Evolutionary conservation across 768 basidiomycete genomes (phyloP), one percentile per base, ranked within the genome.

Genomic region (Rhodosporidiobolus odoratus): DNA sequence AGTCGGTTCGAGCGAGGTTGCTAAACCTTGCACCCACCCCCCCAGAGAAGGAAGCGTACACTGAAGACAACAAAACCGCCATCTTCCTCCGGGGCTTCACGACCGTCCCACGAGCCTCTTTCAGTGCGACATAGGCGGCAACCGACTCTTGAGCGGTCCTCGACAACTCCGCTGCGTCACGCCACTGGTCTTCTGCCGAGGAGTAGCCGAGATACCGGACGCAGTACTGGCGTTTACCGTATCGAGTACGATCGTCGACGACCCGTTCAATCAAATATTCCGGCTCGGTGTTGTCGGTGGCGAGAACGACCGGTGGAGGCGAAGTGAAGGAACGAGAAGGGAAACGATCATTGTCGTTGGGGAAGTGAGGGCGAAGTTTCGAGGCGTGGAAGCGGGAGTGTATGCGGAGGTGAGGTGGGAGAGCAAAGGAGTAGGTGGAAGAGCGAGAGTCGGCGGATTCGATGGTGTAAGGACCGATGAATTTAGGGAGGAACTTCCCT

Each of bases 191-290:
- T 13, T 40, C 52, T 17, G 50, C 50, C 35, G 43, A 35, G 37
- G 62, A 53, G 27, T 63, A 63, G 8, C 62, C 62, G 7, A 40
- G 16, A 40, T 63, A 63, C 19, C 62, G 62, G 5, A 63, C 62
- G 38, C 43, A 40, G 52, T 40, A 63, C 35, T 8, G 5, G 9
- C 38, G n/a, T 38, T 63, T 63, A 13, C 25, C 16, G 4, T 53
- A 8, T 23, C 17, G n/a, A 1, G 37, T 23, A 19, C 27, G 4
- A 27, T 48, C 62, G 16, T 15, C 62, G 23, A 63, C 62, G 34
- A 54, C 34, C 52, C 56, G 53, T 40, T 63, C 62, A 23, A 54
- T 13, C 6, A 15, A 7, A 34, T 38, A 63, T 53, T 63, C 62
- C 48, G 48, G 7, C 52, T 63, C 48, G 15, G 52, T 53, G 21